A percentile compares a stretch with the other conserved stretches of the same genome.
Conservation (phyloP, 2,329 filamentous ascomycete genomes). For the Aspergillus sp. region DNA sequence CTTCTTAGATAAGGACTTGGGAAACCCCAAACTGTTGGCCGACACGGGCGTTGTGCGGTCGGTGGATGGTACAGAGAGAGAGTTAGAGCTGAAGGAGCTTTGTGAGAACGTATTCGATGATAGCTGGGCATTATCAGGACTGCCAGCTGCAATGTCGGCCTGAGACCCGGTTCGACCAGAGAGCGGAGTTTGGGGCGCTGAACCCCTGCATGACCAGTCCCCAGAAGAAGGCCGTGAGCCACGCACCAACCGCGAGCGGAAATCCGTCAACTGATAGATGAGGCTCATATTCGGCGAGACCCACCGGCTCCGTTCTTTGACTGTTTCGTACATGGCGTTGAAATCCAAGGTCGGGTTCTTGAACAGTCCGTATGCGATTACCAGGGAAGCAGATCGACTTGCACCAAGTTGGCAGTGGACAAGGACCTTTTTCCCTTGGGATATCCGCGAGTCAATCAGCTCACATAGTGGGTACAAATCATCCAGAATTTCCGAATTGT, state of each 20-base stretch:
- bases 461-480: conserved; percentile 64
- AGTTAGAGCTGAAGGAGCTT: conserved; percentile 30
- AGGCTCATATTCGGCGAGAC: conserved; percentile 72
- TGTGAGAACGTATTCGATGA: conserved; percentile 30
- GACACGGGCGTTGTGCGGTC: conserved; percentile 32
- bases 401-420: conserved; percentile 69
- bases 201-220: conserved; percentile 42
- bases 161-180: conserved; percentile 20
- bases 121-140: conserved; percentile 21
- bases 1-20: conserved; percentile 34
- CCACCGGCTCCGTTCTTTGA: conserved; percentile 68
- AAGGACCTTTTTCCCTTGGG: conserved; percentile 63
- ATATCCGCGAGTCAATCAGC: conserved; percentile 63
- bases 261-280: conserved; percentile 70
- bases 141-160: conserved; percentile 15
- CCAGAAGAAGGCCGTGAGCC: conserved; percentile 38
- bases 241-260: conserved; percentile 51
- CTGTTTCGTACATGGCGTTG: conserved; percentile 67
- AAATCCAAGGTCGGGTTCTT: conserved; percentile 66
- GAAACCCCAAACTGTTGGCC: conserved; percentile 28
- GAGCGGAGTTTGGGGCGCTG: conserved; percentile 35
- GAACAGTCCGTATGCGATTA: conserved; percentile 68
- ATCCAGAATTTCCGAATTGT: conserved; percentile 69
- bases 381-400: conserved; percentile 67
- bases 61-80: conserved; percentile 32